phyloP scores from a whole-genome alignment of 163 green algal genomes.

The Chlamydomonas reinhardtii region DNA sequence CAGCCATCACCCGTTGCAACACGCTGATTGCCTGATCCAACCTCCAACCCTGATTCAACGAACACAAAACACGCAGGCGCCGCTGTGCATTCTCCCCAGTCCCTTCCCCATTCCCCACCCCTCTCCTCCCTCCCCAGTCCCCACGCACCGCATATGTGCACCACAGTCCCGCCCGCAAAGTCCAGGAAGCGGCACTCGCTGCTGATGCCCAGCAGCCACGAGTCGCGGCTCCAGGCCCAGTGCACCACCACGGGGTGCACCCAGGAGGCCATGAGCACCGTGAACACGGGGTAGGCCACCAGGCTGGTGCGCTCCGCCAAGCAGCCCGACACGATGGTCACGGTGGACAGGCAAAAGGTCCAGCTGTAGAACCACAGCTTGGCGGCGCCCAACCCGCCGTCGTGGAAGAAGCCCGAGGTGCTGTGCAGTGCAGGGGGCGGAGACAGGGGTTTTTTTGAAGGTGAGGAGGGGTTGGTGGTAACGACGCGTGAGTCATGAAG shows the following conservation, averaged over 20 bases:
- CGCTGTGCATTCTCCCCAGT: background rate
- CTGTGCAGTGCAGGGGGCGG: background rate
- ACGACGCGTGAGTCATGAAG: no score
- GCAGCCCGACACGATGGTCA: constrained; percentile 75
- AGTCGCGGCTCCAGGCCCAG: constrained; percentile 57
- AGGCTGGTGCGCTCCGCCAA: constrained; percentile 75
- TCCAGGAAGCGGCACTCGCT: constrained; percentile 65
- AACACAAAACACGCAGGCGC: no score
- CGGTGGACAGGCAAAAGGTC: constrained; percentile 68
- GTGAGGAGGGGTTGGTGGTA: background rate
- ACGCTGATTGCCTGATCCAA: no score
- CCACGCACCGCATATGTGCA: constrained; percentile 67
- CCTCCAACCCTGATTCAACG: no score
- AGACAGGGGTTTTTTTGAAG: no score
- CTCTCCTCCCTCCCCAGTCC: no score
- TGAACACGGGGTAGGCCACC: constrained; percentile 59
- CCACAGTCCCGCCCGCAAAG: constrained; percentile 74
- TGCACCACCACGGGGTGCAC: constrained; percentile 69
- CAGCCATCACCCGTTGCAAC: no score
- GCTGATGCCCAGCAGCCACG: constrained; percentile 53
- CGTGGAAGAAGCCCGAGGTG: constrained; percentile 55
- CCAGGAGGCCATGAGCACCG: constrained; percentile 55
- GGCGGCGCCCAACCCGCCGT: constrained; percentile 10
- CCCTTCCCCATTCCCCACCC: background rate
- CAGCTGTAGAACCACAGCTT: constrained; percentile 75